Evolutionary conservation across 495 filamentous ascomycete genomes (phyloP), one percentile per base, ranked within the genome.

Genomic region (Cercophora samala): DNA sequence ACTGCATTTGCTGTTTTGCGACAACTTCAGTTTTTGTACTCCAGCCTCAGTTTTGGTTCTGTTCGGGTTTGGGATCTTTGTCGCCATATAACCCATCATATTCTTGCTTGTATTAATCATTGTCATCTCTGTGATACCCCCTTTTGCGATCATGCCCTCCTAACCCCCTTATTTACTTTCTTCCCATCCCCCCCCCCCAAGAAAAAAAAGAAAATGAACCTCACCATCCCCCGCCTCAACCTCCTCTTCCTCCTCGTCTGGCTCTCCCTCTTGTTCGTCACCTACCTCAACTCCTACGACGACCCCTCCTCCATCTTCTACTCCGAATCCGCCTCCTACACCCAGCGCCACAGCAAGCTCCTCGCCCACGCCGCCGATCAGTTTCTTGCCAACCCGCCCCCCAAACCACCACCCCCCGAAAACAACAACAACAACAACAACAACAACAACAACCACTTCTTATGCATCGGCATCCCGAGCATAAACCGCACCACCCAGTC

Each of bases 391-490:
- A 46, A 46, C 37, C 37, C 37, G 15, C 37, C 37, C 37, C 37
- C 37, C 3, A 46, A 13, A 46, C 37, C 37, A 11, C 37, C 37
- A 11, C 15, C 37, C 15, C 15, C 37, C 15, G 29, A 52, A 18
- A 17, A 46, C 25, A 56, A 46, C 25, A 60, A 55, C 52, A 19
- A 63, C n/a, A 17, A 46, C 25, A 56, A 46, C 25, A 60, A 55
- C 52, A 19, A 63, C n/a, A 17, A 46, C 25, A 56, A 46, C 25
- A 60, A 55, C 52, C 15, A 63, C 2, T 19, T 58, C 23, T 24
- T 75, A 29, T 79, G 77, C 55, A 66, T 77, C 59, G 77, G 77
- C 42, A 74, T 79, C 24, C 72, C 74, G 24, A 75, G 70, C 21
- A 68, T 77, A 1, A 65, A 70, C 37, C 69, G 72, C 62, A 56